Percentiles rank a stretch among this genome's conserved stretches.
Conservation (phyloP, 805 yeast genomes). For the Zygosaccharomyces bailii region DNA sequence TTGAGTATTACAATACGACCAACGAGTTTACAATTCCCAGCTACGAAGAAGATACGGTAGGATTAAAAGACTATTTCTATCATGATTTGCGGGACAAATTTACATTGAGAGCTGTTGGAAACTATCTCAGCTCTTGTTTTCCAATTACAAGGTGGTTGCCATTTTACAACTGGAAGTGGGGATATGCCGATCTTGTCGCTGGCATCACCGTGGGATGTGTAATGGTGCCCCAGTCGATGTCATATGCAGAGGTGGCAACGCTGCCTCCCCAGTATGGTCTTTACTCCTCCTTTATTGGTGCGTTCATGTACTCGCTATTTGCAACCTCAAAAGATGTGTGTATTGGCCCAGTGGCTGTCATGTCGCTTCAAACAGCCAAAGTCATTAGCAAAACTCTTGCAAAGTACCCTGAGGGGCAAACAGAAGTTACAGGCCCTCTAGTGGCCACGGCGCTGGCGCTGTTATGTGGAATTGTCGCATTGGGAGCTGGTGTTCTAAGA, state of each 20-base stretch:
- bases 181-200: conserved; percentile 78
- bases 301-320: conserved; percentile 79
- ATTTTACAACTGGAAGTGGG: conserved; percentile 78
- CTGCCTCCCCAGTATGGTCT: conserved; percentile 81
- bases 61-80: conserved; percentile 24
- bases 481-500: conserved; percentile 77
- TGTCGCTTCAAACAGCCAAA: conserved; percentile 82
- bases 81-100: conserved; percentile 20
- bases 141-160: conserved; percentile 84
- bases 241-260: conserved; percentile 85
- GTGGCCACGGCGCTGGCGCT: conserved; percentile 80
- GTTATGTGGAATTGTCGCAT: conserved; percentile 80
- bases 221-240: conserved; percentile 93
- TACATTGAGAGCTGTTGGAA: conserved; percentile 37
- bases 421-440: conserved; percentile 51
- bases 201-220: conserved; percentile 94
- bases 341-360: conserved; percentile 96
- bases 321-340: conserved; percentile 95
- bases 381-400: conserved; percentile 63
- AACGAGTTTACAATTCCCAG: conserved; percentile 10
- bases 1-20: conserved; percentile 7
- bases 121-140: conserved; percentile 62
- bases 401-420: conserved; percentile 40
- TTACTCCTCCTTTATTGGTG: conserved; percentile 90
- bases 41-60: conserved; percentile 24